Percentiles rank a stretch among this genome's conserved stretches.
Conservation (phyloP, 2,329 filamentous ascomycete genomes). For the Sarocladium oryzae region DNA sequence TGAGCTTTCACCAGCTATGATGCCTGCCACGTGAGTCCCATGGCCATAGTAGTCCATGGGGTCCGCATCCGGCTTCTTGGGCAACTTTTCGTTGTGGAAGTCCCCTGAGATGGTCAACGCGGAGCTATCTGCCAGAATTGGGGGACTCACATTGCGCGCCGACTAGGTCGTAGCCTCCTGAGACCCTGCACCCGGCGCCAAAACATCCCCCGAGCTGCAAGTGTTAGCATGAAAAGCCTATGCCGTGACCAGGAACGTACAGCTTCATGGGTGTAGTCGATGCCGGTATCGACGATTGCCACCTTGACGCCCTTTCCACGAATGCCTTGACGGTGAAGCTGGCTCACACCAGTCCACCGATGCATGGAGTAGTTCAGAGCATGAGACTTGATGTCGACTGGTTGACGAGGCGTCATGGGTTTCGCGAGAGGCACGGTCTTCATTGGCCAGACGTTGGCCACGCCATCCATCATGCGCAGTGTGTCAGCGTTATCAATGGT, state of each 20-base stretch:
- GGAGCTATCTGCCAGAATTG: not conserved
- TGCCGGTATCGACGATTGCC: slow-evolving; percentile 33
- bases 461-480: slow-evolving; percentile 24
- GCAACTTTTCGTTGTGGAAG: slow-evolving; percentile 21
- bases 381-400: not conserved
- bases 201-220: slow-evolving; percentile 31
- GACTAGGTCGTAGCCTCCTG: slow-evolving; percentile 32
- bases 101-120: slow-evolving; percentile 19
- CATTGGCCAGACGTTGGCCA: slow-evolving; percentile 31
- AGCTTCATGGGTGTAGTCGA: slow-evolving; percentile 33
- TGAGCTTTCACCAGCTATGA: slow-evolving; percentile 16
- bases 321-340: slow-evolving; percentile 29
- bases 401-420: not conserved
- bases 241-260: slow-evolving; percentile 16
- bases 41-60: slow-evolving; percentile 29
- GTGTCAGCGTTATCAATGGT: slow-evolving; percentile 25
- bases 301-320: slow-evolving; percentile 30
- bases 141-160: slow-evolving; percentile 23
- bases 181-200: slow-evolving; percentile 30
- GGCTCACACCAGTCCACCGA: slow-evolving; percentile 31
- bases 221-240: slow-evolving; percentile 6
- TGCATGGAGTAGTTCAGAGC: slow-evolving; percentile 28
- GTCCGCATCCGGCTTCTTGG: slow-evolving; percentile 27
- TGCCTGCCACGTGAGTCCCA: slow-evolving; percentile 29
- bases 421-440: slow-evolving; percentile 17